Percentiles rank a stretch among this genome's conserved stretches.
Conservation (phyloP, 148 eudicot genomes). For the Fallopia convolvulus region DNA sequence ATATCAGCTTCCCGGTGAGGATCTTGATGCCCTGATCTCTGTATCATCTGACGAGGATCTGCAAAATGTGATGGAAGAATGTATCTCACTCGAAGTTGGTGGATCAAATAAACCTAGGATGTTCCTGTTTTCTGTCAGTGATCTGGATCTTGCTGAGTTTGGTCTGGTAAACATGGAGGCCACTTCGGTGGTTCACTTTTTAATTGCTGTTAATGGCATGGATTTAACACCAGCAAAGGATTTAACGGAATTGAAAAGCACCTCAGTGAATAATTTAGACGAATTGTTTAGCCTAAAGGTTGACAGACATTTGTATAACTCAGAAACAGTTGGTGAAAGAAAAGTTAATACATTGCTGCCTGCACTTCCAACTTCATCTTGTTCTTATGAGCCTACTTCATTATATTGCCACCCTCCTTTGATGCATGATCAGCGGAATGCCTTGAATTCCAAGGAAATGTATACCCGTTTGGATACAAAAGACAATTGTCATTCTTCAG, state of each 20-base stretch:
- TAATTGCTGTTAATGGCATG: constrained; percentile 91
- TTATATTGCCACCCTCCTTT: constrained; percentile 1
- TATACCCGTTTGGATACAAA: not conserved
- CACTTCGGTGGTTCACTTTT: constrained; percentile 75
- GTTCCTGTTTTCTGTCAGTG: constrained; percentile 68
- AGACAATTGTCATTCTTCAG: not conserved
- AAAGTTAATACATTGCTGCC: not conserved
- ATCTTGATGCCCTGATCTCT: constrained; percentile 90
- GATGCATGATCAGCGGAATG: not conserved
- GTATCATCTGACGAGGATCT: constrained; percentile 86
- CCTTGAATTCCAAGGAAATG: not conserved
- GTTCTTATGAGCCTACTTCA: constrained; percentile 3
- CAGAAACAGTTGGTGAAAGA: not conserved
- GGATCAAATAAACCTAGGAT: constrained; percentile 71
- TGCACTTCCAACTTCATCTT: not conserved
- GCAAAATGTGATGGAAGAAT: constrained; percentile 97
- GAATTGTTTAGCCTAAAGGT: constrained; percentile 12
- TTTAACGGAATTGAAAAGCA: constrained; percentile 38
- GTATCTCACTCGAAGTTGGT: constrained; percentile 53
- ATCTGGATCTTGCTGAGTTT: constrained; percentile 68
- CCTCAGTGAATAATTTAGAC: constrained; percentile 28
- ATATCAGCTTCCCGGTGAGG: constrained; percentile 99
- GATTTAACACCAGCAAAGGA: constrained; percentile 54
- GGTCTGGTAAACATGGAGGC: constrained; percentile 44
- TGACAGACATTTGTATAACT: not conserved